Evolutionary conservation across 2,329 filamentous ascomycete species (phyloP), one percentile per base, ranked within the genome.

Genomic region (Ascocoryne sarcoides): DNA sequence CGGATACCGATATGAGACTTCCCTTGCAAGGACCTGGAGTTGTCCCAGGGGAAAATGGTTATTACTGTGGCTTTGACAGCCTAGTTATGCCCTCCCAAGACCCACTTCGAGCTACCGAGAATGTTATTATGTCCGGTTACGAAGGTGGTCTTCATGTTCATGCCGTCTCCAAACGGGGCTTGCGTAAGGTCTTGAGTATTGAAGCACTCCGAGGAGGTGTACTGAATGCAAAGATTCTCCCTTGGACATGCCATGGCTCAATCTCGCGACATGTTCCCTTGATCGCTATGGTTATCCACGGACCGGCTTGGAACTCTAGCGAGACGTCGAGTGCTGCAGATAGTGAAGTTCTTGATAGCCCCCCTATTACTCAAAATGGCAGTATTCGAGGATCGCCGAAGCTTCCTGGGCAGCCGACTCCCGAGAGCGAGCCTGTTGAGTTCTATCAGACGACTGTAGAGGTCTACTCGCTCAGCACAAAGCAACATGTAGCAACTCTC

Each of bases 391-490:
- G 49, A 2, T 55, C 65, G 60, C 49, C 62, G 63, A 49, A 63
- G 62, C 32, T 56, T 53, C 33, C 52, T 53, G 41, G 53, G 60
- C 39, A 63, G 53, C 23, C 64, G 62, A 39, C 51, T 57, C 42
- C 47, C 26, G 53, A 39, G 45, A 57, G 29, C 50, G 64, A 29
- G 51, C 17, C 60, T 4, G 67, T 79, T 43, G 73, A 76, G 36
- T 71, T 72, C 34, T 93, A 90, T 55, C 88, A 94, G 61, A 95
- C 89, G 0, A 82, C 82, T 0, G 86, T 95, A 4, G 87, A 95
- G 52, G 68, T 96, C 0, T 94, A 90, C 61, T 95, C 89, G 1
- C 66, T 96, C 44, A 32, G 33, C 26, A 84, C 80, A n/a, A 80
- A 79, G 52, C 71, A 75, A 46, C 75, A 76, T 40, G 64, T 95